Evolutionary conservation across 2,329 filamentous ascomycete species (phyloP).

Genomic region (Tolypocladium amazonense): DNA sequence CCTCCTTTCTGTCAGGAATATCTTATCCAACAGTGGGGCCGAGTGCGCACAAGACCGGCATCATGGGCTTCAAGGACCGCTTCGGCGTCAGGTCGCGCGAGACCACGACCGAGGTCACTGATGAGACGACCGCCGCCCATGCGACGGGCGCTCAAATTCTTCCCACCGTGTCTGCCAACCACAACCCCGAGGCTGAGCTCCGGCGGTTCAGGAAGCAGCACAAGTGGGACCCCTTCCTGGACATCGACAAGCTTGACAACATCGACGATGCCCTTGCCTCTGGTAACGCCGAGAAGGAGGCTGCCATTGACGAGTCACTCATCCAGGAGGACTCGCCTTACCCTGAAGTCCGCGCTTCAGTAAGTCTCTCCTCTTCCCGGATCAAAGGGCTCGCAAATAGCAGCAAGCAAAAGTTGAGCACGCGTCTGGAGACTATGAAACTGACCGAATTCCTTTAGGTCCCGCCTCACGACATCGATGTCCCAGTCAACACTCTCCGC

Average conservation of each 20-base stretch:
- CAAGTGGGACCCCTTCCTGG: constrained; percentile 46
- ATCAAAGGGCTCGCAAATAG: neutral
- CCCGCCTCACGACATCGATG: constrained; percentile 37
- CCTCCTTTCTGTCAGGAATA: neutral
- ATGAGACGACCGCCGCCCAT: constrained; percentile 4
- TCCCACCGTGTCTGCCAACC: constrained; percentile 5
- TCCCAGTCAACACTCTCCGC: constrained; percentile 46
- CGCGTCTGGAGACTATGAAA: neutral
- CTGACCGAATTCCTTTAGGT: constrained; percentile 6
- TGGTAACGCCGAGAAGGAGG: constrained; percentile 32
- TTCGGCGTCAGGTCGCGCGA: constrained; percentile 8
- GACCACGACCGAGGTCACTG: constrained; percentile 5
- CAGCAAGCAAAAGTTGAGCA: neutral
- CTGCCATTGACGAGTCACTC: constrained; percentile 32
- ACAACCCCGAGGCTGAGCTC: constrained; percentile 16
- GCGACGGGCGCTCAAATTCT: constrained; percentile 9
- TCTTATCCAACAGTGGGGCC: neutral
- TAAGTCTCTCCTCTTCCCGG: constrained; percentile 2
- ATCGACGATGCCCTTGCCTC: constrained; percentile 35
- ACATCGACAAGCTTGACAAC: constrained; percentile 38
- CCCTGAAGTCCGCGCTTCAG: constrained; percentile 14
- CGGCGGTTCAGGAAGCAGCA: constrained; percentile 38
- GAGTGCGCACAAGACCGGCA: neutral
- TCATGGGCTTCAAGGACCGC: constrained; percentile 12
- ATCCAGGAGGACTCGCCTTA: constrained; percentile 40